Evolutionary conservation across 2,329 filamentous ascomycete species (phyloP), one percentile per base, ranked within the genome.

Genomic region (Aureobasidium uvarum): DNA sequence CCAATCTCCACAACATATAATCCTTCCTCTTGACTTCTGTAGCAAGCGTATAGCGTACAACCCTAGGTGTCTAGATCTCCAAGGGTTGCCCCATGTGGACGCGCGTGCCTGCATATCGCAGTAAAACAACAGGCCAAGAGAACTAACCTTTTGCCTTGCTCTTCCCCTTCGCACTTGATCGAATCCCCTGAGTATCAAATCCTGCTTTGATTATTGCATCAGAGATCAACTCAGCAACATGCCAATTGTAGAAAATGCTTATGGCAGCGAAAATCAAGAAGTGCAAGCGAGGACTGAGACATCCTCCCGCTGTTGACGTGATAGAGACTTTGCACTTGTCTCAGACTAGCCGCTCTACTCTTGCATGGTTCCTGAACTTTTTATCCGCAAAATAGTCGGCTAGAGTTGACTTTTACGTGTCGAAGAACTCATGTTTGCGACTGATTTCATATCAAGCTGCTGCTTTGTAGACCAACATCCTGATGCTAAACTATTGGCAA

Each of bases 1-100:
- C 18, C 56, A 60, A 60, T 60, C 20, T 60, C 56, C 56, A 60
- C 56, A 60, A 36, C 10, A 18, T 18, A 6, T 18, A 16, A 25
- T 45, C 25, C 39, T 31, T 28, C 20, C 41, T 18, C 20, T 16
- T 38, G 8, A 11, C 38, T 23, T 43, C 33, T 23, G 16, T 39
- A 59, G 23, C 5, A 14, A 23, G 11, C 10, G 5, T 20, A 58
- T 36, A 45, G 8, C 2, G 4, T n/a, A 28, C 20, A 41, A 46
- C 41, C 28, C 25, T 36, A 36, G 33, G 10, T 7, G 13, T 18
- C 18, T 18, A 46, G n/a, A 31, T 33, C 11, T 13, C 25, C 43
- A 11, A 36, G 10, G 33, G 33, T 38, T 33, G 48, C 56, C 56
- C 45, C n/a, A 46, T 60, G 7, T 16, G 31, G 56, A 60, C 25